Percentiles rank a stretch among this genome's conserved stretches.
Evolutionary conservation across 495 filamentous ascomycete genomes (phyloP).

Genomic region (Neurospora terricola): DNA sequence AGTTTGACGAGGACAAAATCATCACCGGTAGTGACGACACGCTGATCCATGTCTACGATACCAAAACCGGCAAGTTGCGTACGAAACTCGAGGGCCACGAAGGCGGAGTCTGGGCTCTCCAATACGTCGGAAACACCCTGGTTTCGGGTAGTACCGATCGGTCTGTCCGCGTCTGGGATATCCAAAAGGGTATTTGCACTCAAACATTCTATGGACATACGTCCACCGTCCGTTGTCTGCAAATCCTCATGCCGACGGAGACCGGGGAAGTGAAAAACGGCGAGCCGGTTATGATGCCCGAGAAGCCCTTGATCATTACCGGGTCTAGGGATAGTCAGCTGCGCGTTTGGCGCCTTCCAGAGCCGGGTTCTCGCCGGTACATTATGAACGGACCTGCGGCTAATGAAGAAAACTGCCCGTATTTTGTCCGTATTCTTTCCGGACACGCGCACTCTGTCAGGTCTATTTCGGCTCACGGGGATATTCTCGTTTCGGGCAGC

Average conservation of each 20-base stretch:
- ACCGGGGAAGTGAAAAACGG: conserved; percentile 64
- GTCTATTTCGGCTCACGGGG: conserved; percentile 89
- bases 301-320: conserved; percentile 90
- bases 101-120: conserved; percentile 94
- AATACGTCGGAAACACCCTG: conserved; percentile 89
- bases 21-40: conserved; percentile 96
- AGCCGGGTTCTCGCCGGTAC: conserved; percentile 60
- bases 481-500: conserved; percentile 96
- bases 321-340: conserved; percentile 92
- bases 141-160: conserved; percentile 96
- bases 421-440: conserved; percentile 77
- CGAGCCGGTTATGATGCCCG: conserved; percentile 77
- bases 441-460: conserved; percentile 95
- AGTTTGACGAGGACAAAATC: conserved; percentile 97
- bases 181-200: conserved; percentile 78
- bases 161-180: conserved; percentile 96
- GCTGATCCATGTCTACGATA: conserved; percentile 97
- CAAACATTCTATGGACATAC: conserved; percentile 97
- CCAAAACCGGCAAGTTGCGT: conserved; percentile 79
- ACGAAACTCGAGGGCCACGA: conserved; percentile 85
- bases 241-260: conserved; percentile 82
- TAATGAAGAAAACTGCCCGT: conserved; percentile 81
- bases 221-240: conserved; percentile 90
- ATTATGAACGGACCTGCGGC: conserved; percentile 65
- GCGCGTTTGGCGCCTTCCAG: conserved; percentile 92